Evolutionary conservation across 2,329 filamentous ascomycete genomes (phyloP), one percentile per base, ranked within the genome.

Genomic region (Microascus cirrosus): DNA sequence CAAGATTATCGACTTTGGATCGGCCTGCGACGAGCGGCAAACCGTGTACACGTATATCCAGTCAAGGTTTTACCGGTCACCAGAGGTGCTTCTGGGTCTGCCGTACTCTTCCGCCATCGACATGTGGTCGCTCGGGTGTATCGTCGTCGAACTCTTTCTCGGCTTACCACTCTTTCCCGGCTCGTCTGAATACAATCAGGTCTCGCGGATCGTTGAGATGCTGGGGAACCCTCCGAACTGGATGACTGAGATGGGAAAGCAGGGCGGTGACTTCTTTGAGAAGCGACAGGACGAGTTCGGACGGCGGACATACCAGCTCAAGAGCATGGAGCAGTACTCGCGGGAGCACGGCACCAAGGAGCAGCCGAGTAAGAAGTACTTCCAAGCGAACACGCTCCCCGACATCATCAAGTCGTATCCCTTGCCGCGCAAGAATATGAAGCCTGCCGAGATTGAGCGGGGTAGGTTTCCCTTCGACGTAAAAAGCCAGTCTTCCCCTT

Each of bases 31-130:
- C 70, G 94, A 99, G 74, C 86, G 94, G 55, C 94, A 99, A 71
- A 99, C 94, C 0, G 94, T 99, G 32, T 99, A 99, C 71, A 99
- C 94, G 6, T 99, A 99, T 70, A 99, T 99, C 61, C 94, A 99
- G 71, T 99, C 94, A 11, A 83, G 94, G 65, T 99, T 99, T 73
- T 99, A 99, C 73, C 86, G 94, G 62, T 99, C 94, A 0, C 94
- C 94, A 1, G 94, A 99, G 70, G 94, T 99, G 13, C 74, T 99
- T 42, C 77, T 99, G n/a, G 94, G 94, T 3, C 76, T 99, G 54
- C 94, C 94, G 60, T 99, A 99, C 71, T 97, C 94, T 15, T 96
- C 94, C 4, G 94, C 94, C 51, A 99, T 99, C 67, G 94, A 99
- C 68, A 99, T 99, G 93, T 99, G 94, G 94, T 99, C 94, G 4